Evolutionary conservation across 108 stramenopile species (phyloP).

Genomic region (Pseudonitzschia multistriata): DNA sequence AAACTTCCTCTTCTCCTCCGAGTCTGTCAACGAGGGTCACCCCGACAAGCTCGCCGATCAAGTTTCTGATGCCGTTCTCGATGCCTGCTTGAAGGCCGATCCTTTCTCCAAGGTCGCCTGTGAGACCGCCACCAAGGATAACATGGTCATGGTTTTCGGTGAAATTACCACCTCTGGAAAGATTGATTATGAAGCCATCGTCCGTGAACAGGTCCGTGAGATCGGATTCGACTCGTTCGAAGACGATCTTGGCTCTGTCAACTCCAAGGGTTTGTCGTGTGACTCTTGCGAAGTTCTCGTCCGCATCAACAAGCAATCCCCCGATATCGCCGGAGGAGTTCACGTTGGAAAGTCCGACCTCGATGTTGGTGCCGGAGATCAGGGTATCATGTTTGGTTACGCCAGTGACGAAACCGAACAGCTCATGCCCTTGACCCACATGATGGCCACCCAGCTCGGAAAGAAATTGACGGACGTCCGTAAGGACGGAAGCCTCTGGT

Average conservation of each 20-base stretch:
- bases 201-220: conserved; percentile 94
- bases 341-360: conserved; percentile 90
- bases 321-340: conserved; percentile 96
- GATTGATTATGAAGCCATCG: conserved; percentile 96
- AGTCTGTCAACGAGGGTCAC: conserved; percentile 97
- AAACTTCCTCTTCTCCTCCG: conserved; percentile 87
- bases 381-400: conserved; percentile 99
- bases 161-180: conserved; percentile 96
- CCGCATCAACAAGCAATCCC: conserved; percentile 97
- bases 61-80: conserved; percentile 96
- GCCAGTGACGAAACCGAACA: conserved; percentile 95
- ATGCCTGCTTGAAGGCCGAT: conserved; percentile 93
- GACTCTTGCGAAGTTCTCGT: conserved; percentile 95
- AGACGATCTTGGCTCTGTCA: conserved; percentile 69
- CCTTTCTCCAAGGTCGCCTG: conserved; percentile 96
- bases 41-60: conserved; percentile 96
- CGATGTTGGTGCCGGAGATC: conserved; percentile 97
- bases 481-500: conserved; percentile 90
- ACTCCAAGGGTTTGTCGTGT: conserved; percentile 94
- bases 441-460: conserved; percentile 93
- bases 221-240: conserved; percentile 93
- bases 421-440: conserved; percentile 96
- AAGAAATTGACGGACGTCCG: conserved; percentile 94
- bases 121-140: conserved; percentile 98
- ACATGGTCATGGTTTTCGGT: conserved; percentile 99